Conservation (phyloP, 352 stramenopile genomes). For the Pythium chondricola region DNA sequence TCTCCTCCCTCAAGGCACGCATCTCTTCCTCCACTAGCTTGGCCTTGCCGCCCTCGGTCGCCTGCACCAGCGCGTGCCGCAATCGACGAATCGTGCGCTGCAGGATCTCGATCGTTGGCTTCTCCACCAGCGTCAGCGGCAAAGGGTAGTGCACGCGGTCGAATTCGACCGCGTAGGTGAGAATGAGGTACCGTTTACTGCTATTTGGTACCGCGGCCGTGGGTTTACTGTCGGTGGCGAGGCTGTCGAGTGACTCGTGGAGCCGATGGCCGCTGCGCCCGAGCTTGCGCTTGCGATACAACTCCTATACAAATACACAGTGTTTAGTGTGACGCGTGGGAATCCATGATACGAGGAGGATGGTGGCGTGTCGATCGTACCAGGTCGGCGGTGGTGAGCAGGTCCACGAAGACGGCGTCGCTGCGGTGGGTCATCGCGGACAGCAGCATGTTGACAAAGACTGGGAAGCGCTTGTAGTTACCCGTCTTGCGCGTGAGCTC, state of each 20-base stretch:
- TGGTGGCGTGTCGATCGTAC: no score
- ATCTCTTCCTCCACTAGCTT: constrained; percentile 34
- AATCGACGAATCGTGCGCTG: constrained; percentile 77
- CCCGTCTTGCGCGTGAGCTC: constrained; percentile 91
- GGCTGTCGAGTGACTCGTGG: constrained; percentile 12
- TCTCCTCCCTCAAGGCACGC: constrained; percentile 45
- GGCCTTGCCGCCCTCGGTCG: constrained; percentile 14
- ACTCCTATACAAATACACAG: no score
- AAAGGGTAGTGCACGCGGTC: constrained; percentile 93
- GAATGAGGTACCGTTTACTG: constrained; percentile 89
- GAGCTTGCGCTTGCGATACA: constrained; percentile 75
- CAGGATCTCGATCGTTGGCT: constrained; percentile 58
- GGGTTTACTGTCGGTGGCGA: neutral
- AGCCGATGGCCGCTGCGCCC: constrained; percentile 9
- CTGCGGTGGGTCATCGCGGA: constrained; percentile 67
- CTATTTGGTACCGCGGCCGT: neutral
- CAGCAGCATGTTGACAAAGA: constrained; percentile 92
- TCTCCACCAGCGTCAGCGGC: constrained; percentile 67
- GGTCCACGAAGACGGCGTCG: constrained; percentile 87
- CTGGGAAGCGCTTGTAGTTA: constrained; percentile 90
- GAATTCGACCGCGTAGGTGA: constrained; percentile 92
- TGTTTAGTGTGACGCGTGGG: neutral
- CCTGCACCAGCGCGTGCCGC: constrained; percentile 24
- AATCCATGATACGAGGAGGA: neutral
- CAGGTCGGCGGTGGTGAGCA: constrained; percentile 88